Base-by-base conservation (phyloP, 2,329 filamentous ascomycete species). In the Neofusicoccum umdonicola region DNA sequence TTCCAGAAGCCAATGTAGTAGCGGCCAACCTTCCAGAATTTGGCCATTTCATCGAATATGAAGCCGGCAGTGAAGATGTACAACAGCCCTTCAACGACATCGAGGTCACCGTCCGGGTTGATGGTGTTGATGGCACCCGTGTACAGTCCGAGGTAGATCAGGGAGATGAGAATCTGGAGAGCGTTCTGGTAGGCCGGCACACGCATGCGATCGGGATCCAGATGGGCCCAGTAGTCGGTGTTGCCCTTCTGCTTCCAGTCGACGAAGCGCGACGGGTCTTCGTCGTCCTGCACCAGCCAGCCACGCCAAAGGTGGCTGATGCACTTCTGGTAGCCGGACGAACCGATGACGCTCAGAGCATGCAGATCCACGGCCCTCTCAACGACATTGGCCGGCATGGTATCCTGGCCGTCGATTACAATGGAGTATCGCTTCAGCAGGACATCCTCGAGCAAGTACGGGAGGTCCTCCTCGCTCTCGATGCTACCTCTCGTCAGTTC, bases 1-100 rank as follows among this genome's bases (percentile, higher is more conserved):
- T 97, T 97, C 95, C 95, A 98, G 77, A 99, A 99, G 19, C 92
- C 90, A 63, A 99, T 84, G 72, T 98, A 98, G 71, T 90, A 90
- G 67, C 90, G 87, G 9, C 95, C 95, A 13, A 97, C 91, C 76
- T 99, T 99, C 87, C 92, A 97, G 70, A 97, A 86, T 77, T 99
- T 99, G 73, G 88, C 81, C 0, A 89, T 69, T 74, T 98, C 95
- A 74, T 99, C 94, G 71, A 88, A 93, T 37, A 97, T 85, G 76
- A 96, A 99, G 22, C 92, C 93, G 4, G 94, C 76, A 0, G 95
- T 98, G 81, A 99, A 97, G 68, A 94, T 74, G 73, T 99, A 99
- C 11, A 99, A 84, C 15, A 95, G 79, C 0, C 89, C 86, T 75
- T 99, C 95, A 7, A 94, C 88, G 9, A 88, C 76, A 74, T 99